phyloP scores from a whole-genome alignment of 768 basidiomycete species.

The Saitozyma podzolica region DNA sequence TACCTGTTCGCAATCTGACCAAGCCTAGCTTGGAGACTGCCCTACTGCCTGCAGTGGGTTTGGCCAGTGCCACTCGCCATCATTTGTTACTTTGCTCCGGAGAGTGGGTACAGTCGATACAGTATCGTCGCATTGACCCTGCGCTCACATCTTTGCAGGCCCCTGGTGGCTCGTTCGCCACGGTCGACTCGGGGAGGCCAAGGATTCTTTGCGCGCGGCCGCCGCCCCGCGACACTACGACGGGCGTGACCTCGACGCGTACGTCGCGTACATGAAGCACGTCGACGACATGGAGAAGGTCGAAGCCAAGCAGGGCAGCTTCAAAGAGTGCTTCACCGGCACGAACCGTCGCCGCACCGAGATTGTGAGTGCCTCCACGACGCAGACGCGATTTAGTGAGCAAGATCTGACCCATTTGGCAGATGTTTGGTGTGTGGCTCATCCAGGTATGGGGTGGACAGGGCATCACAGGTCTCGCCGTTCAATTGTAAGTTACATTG shows the following conservation, averaged over 20 bases:
- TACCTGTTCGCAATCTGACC: conserved; percentile 3
- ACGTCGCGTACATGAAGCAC: conserved; percentile 51
- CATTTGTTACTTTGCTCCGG: conserved; percentile 21
- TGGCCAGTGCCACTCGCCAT: conserved; percentile 30
- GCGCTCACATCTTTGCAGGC: background rate
- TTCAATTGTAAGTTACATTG: conserved; percentile 5
- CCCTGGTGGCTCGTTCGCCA: conserved; percentile 45
- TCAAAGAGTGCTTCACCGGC: conserved; percentile 34
- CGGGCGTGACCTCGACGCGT: conserved; percentile 27
- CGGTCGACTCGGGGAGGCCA: conserved; percentile 36
- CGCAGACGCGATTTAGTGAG: background rate
- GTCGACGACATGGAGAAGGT: conserved; percentile 50
- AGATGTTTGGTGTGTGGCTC: conserved; percentile 13
- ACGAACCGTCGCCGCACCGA: conserved; percentile 35
- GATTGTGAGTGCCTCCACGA: conserved; percentile 19
- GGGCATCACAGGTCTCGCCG: conserved; percentile 13
- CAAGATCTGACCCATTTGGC: background rate
- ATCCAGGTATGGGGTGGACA: conserved; percentile 13
- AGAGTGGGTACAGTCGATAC: conserved; percentile 11
- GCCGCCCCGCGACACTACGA: conserved; percentile 35
- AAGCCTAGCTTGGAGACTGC: conserved; percentile 19
- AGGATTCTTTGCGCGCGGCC: conserved; percentile 16
- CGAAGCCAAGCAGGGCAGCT: conserved; percentile 6
- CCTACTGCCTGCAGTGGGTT: conserved; percentile 25
- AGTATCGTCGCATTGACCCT: conserved; percentile 7